A percentile compares a stretch with the other conserved stretches of the same genome.
phyloP scores from a whole-genome alignment of 2,329 filamentous ascomycete species.

The Colletotrichum sp. region DNA sequence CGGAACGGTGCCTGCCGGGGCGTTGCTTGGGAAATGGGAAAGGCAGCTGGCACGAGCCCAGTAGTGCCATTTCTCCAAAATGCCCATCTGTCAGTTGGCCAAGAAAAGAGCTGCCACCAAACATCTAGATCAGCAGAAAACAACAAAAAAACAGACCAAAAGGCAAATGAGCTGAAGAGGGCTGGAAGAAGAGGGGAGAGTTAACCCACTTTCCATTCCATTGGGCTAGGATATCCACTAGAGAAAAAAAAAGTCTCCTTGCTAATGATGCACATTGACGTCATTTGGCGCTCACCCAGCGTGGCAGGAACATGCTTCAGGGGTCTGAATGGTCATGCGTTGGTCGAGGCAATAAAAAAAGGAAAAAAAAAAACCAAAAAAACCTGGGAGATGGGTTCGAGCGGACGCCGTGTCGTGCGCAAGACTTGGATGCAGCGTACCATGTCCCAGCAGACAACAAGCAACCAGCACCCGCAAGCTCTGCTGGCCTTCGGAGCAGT shows the following conservation, averaged over 20 bases:
- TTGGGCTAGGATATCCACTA: background rate
- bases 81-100: background rate
- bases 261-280: conserved; percentile 1
- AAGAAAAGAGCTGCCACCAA: background rate
- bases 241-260: background rate
- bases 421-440: background rate
- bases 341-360: background rate
- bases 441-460: background rate
- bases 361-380: background rate
- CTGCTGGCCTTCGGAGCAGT: conserved; percentile 6
- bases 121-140: background rate
- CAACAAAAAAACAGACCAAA: background rate
- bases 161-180: background rate
- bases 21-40: background rate
- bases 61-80: background rate
- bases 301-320: conserved; percentile 6
- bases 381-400: background rate
- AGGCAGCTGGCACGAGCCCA: background rate
- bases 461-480: background rate
- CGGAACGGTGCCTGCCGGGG: background rate
- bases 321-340: conserved; percentile 12
- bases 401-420: background rate
- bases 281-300: background rate
- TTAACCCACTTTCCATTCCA: background rate
- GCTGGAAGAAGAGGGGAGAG: background rate